A percentile compares a stretch with the other conserved stretches of the same genome.
These are phyloP conservation scores for Arthroderma uncinatum DNA, from an alignment of 2,329 filamentous ascomycete species.

Conservation along the genomic window DNA sequence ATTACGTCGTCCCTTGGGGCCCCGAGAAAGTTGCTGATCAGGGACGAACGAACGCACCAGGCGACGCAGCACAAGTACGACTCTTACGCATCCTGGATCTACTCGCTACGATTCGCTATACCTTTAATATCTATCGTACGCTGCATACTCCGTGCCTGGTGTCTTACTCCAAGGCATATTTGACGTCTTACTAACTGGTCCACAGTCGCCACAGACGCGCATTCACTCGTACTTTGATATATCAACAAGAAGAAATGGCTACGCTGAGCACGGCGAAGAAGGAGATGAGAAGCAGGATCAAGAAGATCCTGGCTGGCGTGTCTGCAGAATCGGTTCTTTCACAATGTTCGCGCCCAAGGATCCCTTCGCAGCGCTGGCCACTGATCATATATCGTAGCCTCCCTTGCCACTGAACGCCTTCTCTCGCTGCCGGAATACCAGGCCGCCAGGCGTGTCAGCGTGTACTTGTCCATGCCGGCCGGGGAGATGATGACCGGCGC, in stretches of 20 bases:
- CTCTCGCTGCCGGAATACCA: slow-evolving; percentile 61
- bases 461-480: slow-evolving; percentile 87
- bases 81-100: not conserved
- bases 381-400: slow-evolving; percentile 43
- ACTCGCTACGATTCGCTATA: no score
- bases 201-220: no score
- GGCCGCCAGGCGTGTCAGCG: slow-evolving; percentile 61
- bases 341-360: slow-evolving; percentile 55
- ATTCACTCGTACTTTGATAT: no score
- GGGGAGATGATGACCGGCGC: slow-evolving; percentile 74
- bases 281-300: slow-evolving; percentile 61
- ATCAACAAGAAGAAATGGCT: slow-evolving; percentile 20
- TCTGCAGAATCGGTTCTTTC: slow-evolving; percentile 48
- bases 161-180: no score
- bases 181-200: no score
- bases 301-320: slow-evolving; percentile 51
- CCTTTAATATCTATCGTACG: no score
- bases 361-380: not conserved
- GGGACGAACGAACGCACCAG: not conserved
- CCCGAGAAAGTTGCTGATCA: not conserved
- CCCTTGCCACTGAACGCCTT: slow-evolving; percentile 53
- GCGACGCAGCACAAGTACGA: not conserved
- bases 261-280: slow-evolving; percentile 60
- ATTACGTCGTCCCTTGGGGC: not conserved
- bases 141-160: no score